These are phyloP conservation scores for Plasmodium chabaudi DNA, from an alignment of 169 alveolate genomes.

Conservation along the genomic window DNA sequence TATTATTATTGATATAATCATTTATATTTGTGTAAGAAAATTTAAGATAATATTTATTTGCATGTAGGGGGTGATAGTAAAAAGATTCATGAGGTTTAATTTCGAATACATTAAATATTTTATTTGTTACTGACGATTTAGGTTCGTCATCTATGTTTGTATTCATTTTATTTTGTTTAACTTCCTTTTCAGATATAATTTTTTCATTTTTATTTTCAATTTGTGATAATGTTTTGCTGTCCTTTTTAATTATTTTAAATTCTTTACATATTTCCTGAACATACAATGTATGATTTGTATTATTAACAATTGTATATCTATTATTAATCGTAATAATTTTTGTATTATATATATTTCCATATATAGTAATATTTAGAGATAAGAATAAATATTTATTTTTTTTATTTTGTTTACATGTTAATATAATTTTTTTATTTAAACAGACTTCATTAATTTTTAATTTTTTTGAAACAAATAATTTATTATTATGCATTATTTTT, in stretches of 20 bases:
- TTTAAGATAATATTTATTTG: conserved; percentile 32
- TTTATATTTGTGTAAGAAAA: conserved; percentile 42
- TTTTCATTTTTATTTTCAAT: not conserved
- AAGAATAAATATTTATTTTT: conserved; percentile 37
- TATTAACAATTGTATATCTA: conserved; percentile 55
- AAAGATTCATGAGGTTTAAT: conserved; percentile 60
- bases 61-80: conserved; percentile 52
- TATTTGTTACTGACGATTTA: not conserved
- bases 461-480: conserved; percentile 19
- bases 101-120: conserved; percentile 2
- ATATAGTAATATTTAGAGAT: conserved; percentile 42
- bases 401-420: conserved; percentile 25
- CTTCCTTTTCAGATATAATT: not conserved
- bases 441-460: conserved; percentile 57
- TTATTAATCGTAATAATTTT: conserved; percentile 40
- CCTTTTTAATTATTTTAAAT: conserved; percentile 47
- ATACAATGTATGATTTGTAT: conserved; percentile 23
- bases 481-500: conserved; percentile 18
- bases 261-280: conserved; percentile 61
- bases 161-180: not conserved
- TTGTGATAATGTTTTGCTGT: not conserved
- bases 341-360: conserved; percentile 47
- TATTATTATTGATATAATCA: conserved; percentile 10
- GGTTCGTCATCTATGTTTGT: not conserved
- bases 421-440: conserved; percentile 43